Evolutionary conservation across 768 basidiomycete species (phyloP).

Genomic region (Pholiota molesta): DNA sequence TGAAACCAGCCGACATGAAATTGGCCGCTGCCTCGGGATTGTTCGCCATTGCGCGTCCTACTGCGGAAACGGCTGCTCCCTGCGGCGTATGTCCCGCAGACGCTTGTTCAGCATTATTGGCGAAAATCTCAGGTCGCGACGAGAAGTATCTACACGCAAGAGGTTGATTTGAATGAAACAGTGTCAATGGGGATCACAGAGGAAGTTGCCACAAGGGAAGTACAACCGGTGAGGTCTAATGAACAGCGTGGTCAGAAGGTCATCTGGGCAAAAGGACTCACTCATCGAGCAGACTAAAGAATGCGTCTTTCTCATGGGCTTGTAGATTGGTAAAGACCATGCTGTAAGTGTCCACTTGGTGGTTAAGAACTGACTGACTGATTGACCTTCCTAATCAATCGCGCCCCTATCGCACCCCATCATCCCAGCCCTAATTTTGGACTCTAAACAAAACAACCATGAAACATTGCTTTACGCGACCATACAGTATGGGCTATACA

Average conservation of each 20-base stretch:
- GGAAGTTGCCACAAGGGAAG: conserved; percentile 11
- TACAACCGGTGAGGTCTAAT: not conserved
- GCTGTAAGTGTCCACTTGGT: conserved; percentile 21
- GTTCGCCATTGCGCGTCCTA: conserved; percentile 45
- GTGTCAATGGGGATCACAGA: conserved; percentile 18
- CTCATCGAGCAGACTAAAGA: conserved; percentile 84
- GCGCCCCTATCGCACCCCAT: conserved; percentile 11
- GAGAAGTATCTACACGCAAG: conserved; percentile 62
- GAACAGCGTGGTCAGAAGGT: conserved; percentile 6
- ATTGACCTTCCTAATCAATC: conserved; percentile 10
- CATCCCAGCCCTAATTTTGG: conserved; percentile 5
- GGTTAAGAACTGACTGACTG: conserved; percentile 16
- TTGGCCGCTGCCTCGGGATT: conserved; percentile 45
- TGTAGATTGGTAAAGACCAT: conserved; percentile 79
- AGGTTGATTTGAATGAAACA: conserved; percentile 5
- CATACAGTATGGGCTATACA: conserved; percentile 23
- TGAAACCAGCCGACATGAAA: conserved; percentile 45
- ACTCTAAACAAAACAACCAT: conserved; percentile 7
- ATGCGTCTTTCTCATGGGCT: conserved; percentile 74
- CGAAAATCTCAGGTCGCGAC: conserved; percentile 68
- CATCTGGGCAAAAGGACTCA: conserved; percentile 36
- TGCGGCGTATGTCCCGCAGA: conserved; percentile 26
- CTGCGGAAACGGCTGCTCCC: conserved; percentile 40
- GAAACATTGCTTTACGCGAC: conserved; percentile 16
- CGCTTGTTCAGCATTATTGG: conserved; percentile 27